Base-by-base conservation (phyloP, 495 filamentous ascomycete genomes). In the Aspergillus sparsus region DNA sequence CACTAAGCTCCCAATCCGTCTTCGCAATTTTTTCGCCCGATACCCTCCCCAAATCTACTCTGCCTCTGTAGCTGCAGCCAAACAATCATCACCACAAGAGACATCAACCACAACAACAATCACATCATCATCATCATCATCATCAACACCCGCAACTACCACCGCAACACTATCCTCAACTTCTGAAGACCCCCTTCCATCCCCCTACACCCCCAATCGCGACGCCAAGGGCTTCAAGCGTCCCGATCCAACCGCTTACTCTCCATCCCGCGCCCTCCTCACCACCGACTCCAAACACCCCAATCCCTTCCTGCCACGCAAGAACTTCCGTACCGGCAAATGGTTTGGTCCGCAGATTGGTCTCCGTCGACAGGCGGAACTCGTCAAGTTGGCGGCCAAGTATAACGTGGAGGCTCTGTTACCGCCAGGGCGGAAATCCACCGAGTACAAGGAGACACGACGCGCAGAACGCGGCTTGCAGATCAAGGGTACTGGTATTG, bases 401-500 rank as follows among this genome's bases (percentile, higher is more conserved):
- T 84, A 94, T 69, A 87, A 89, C 32, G 88, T 98, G 4, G 90
- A 96, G 72, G 85, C 89, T 57, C 75, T 98, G 60, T 74, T 98
- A 52, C 94, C 94, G 3, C 83, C 77, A 57, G 88, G 87, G 0
- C 76, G 77, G 41, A 98, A 98, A 81, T 83, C 86, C 58, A 87
- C 89, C 5, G 86, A 85, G 58, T 85, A 80, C 70, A 85, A 85
- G 73, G 75, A 87, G 66, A 75, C 76, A 70, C 83, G 82, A 70
- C 77, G 86, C 53, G 80, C 85, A 45, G 88, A 93, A 78, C 77
- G 86, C 55, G 92, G 91, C 34, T 70, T 95, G 65, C 77, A 85
- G 46, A 86, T 96, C 62, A 94, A 89, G 83, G 91, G 92, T 64
- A 97, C 94, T 15, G 91, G 93, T 80, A 83, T 91, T 60, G 92